Evolutionary conservation across 2,329 filamentous ascomycete species (phyloP).

Genomic region (Calonectria naviculata): DNA sequence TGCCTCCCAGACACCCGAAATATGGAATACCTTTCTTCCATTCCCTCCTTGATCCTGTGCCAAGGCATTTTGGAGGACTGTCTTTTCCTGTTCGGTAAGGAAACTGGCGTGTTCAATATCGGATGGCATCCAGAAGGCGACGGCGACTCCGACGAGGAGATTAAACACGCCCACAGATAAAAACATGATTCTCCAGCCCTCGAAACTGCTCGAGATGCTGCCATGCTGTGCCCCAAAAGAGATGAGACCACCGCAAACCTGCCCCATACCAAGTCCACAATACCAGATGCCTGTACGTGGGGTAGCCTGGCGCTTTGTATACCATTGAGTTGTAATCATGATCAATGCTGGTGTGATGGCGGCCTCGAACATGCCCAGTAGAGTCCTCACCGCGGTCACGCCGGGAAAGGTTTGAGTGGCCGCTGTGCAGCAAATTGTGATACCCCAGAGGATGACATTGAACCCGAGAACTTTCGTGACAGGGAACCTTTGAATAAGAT

Average conservation of each 20-base stretch:
- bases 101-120: conserved; percentile 30
- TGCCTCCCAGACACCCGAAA: conserved; percentile 53
- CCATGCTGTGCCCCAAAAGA: conserved; percentile 66
- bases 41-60: conserved; percentile 56
- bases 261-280: conserved; percentile 40
- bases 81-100: conserved; percentile 33
- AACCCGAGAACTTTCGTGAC: conserved; percentile 47
- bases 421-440: conserved; percentile 56
- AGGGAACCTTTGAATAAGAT: conserved; percentile 47
- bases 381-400: conserved; percentile 53
- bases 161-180: conserved; percentile 60
- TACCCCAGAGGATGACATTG: conserved; percentile 49
- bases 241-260: conserved; percentile 56
- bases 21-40: conserved; percentile 53
- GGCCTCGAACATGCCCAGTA: conserved; percentile 60
- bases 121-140: conserved; percentile 58
- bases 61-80: conserved; percentile 69
- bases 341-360: conserved; percentile 62
- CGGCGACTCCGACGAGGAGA: conserved; percentile 55
- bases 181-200: conserved; percentile 65
- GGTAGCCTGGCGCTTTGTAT: conserved; percentile 56
- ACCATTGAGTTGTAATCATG: conserved; percentile 57
- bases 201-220: conserved; percentile 35
- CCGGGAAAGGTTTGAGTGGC: conserved; percentile 53
- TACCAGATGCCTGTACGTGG: conserved; percentile 54